phyloP scores from a whole-genome alignment of 208 protist species.

The Dictyostelium gargantuum region DNA sequence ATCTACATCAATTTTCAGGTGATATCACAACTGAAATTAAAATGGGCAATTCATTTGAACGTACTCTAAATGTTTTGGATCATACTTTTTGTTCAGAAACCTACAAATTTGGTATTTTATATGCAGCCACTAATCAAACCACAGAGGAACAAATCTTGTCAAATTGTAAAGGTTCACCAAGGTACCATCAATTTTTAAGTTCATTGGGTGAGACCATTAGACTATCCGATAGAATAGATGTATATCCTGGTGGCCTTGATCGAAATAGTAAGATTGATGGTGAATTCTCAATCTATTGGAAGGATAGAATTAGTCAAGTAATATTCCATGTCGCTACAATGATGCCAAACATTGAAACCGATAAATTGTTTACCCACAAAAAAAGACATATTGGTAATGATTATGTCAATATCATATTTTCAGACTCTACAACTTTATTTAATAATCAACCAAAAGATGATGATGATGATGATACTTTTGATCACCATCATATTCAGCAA shows the following conservation, averaged over 20 bases:
- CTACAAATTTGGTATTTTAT: conserved; percentile 73
- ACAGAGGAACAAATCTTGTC: conserved; percentile 73
- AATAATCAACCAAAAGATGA: background rate
- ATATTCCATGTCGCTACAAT: conserved; percentile 74
- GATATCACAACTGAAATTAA: conserved; percentile 56
- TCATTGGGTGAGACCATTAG: conserved; percentile 50
- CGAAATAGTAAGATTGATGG: conserved; percentile 39
- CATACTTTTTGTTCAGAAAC: conserved; percentile 61
- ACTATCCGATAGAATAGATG: conserved; percentile 15
- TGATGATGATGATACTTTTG: background rate
- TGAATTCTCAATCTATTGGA: conserved; percentile 53
- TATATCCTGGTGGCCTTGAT: conserved; percentile 76
- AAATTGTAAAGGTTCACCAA: conserved; percentile 68
- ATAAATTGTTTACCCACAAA: conserved; percentile 68
- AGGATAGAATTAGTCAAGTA: conserved; percentile 33
- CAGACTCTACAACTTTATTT: conserved; percentile 31
- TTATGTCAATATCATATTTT: conserved; percentile 76
- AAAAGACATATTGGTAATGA: conserved; percentile 79
- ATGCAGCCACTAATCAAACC: conserved; percentile 47
- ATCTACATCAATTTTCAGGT: conserved; percentile 59
- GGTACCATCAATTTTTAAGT: conserved; percentile 71
- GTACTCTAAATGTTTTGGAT: conserved; percentile 46
- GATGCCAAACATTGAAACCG: conserved; percentile 60
- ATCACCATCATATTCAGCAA: background rate
- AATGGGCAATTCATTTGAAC: conserved; percentile 40